phyloP scores from a whole-genome alignment of 345 rosid genomes.

The Camelina hispida region DNA sequence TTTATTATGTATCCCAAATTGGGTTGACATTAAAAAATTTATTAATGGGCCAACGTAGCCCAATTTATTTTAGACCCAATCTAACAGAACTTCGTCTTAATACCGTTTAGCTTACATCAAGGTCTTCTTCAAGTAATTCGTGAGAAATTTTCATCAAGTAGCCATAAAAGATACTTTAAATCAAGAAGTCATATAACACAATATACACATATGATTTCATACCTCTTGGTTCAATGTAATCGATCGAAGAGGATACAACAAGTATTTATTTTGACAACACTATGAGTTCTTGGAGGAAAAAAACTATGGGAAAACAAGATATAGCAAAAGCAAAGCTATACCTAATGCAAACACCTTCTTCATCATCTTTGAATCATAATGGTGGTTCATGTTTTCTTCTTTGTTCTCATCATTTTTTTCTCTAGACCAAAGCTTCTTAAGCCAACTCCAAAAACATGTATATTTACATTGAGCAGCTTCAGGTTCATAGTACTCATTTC shows the following conservation, averaged over 20 bases:
- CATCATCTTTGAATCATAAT: conserved; percentile 4
- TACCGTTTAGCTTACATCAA: no score
- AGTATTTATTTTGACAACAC: background rate
- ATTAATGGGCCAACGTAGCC: background rate
- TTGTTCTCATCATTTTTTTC: background rate
- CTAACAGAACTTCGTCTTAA: no score
- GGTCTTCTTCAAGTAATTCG: background rate
- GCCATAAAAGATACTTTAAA: no score
- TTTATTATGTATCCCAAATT: conserved; percentile 1
- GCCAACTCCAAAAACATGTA: background rate
- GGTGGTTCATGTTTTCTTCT: background rate
- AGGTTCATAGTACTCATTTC: background rate
- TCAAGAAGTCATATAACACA: no score
- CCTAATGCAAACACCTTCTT: background rate
- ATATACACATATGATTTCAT: no score
- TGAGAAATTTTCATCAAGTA: no score
- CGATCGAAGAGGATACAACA: background rate
- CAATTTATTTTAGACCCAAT: background rate
- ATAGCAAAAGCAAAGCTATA: background rate
- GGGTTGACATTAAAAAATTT: background rate
- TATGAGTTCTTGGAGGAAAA: background rate
- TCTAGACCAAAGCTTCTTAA: background rate
- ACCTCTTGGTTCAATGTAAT: background rate
- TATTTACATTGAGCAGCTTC: background rate
- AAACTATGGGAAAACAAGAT: background rate